Evolutionary conservation across 495 filamentous ascomycete species (phyloP).

Genomic region (Lasiosphaeria hispida): DNA sequence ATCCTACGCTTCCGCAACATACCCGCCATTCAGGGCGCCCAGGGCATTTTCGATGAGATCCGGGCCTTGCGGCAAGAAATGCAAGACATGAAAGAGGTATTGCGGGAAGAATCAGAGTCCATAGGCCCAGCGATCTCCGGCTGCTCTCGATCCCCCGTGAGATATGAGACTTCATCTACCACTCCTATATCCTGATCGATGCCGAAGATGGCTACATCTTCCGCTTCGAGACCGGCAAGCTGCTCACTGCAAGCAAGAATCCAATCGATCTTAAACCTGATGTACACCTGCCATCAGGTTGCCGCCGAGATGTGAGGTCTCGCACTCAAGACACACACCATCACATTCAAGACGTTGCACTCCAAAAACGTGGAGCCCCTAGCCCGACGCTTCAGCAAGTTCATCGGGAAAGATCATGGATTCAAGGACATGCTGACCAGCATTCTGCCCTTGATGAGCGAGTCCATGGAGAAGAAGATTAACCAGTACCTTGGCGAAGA

Average conservation of each 20-base stretch:
- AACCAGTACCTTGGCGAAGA: background rate
- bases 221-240: background rate
- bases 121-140: no score
- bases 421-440: background rate
- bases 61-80: no score
- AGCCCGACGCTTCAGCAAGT: background rate
- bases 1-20: no score
- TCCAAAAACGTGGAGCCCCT: background rate
- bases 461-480: background rate
- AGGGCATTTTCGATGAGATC: no score
- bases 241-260: background rate
- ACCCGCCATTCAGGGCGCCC: no score
- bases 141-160: background rate
- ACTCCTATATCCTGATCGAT: background rate
- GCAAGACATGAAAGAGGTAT: no score
- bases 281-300: constrained; percentile 2
- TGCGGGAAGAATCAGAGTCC: no score
- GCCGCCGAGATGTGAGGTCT: background rate
- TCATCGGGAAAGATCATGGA: background rate
- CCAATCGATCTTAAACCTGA: constrained; percentile 3
- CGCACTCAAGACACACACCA: background rate
- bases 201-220: constrained; percentile 5
- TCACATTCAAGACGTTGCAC: constrained; percentile 2
- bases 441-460: background rate
- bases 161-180: background rate